These are phyloP conservation scores for Butyriboletus appendiculatus DNA, from an alignment of 1,284 basidiomycete species.

Conservation along the genomic window DNA sequence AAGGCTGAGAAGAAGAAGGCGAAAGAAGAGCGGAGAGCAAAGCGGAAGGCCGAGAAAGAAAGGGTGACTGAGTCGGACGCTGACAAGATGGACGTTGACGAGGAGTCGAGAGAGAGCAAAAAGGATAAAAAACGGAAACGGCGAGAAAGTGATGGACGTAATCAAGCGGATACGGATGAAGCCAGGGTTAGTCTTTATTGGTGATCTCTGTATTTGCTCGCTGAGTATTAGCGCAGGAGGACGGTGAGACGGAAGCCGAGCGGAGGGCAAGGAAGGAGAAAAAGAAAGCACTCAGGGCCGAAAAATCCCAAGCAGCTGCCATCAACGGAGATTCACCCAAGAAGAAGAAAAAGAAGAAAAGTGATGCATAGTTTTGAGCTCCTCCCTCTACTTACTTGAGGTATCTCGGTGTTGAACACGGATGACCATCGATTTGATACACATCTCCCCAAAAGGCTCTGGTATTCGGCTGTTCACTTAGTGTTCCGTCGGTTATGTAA, in stretches of 20 bases:
- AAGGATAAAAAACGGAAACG: slow-evolving; percentile 75
- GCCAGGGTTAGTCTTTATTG: slow-evolving; percentile 41
- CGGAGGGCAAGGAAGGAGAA: slow-evolving; percentile 73
- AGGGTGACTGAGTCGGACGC: slow-evolving; percentile 42
- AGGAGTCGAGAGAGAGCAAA: slow-evolving; percentile 49
- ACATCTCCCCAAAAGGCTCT: no score
- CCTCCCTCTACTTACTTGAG: not conserved
- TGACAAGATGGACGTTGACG: slow-evolving; percentile 48
- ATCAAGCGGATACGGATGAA: slow-evolving; percentile 35
- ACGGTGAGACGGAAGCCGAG: slow-evolving; percentile 69
- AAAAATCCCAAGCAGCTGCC: slow-evolving; percentile 56
- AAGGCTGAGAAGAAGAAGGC: slow-evolving; percentile 77
- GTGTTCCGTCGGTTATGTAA: no score
- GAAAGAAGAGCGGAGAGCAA: slow-evolving; percentile 78
- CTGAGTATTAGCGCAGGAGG: slow-evolving; percentile 28
- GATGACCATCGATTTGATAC: not conserved
- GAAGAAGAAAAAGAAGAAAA: slow-evolving; percentile 77
- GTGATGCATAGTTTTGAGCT: slow-evolving; percentile 37
- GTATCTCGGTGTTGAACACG: slow-evolving; percentile 1
- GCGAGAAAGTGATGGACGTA: slow-evolving; percentile 56
- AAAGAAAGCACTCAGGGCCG: slow-evolving; percentile 71
- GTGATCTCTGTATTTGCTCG: slow-evolving; percentile 3
- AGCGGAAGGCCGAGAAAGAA: slow-evolving; percentile 67
- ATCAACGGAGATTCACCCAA: slow-evolving; percentile 58
- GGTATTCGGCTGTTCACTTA: no score